Evolutionary conservation across 495 filamentous ascomycete genomes (phyloP).

Genomic region (Neurospora sp.): DNA sequence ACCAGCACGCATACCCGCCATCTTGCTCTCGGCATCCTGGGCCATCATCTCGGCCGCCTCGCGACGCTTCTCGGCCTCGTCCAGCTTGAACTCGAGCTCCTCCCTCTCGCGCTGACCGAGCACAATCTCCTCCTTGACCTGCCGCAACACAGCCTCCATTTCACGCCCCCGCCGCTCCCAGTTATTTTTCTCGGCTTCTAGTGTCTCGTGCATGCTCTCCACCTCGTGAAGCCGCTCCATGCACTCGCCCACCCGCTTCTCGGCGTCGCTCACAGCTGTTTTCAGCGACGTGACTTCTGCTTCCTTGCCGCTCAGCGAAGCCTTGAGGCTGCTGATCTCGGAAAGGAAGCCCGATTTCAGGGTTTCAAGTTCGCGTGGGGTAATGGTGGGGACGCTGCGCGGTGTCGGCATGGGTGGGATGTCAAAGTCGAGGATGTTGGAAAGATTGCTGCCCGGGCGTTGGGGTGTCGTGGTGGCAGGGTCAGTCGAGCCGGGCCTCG

Average conservation of each 20-base stretch:
- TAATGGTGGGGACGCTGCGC: slow-evolving; percentile 80
- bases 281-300: slow-evolving; percentile 80
- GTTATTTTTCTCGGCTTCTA: slow-evolving; percentile 66
- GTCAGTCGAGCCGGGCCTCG: background rate
- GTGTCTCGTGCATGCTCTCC: slow-evolving; percentile 51
- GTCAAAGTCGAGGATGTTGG: slow-evolving; percentile 83
- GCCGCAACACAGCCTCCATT: slow-evolving; percentile 69
- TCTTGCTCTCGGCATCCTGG: slow-evolving; percentile 63
- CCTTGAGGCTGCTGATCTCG: slow-evolving; percentile 82
- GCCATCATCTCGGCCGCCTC: slow-evolving; percentile 55
- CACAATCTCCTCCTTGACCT: slow-evolving; percentile 72
- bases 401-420: slow-evolving; percentile 84
- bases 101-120: slow-evolving; percentile 67
- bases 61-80: slow-evolving; percentile 64
- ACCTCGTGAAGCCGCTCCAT: slow-evolving; percentile 73
- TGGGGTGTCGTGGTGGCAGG: slow-evolving; percentile 25
- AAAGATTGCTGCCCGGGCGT: slow-evolving; percentile 15
- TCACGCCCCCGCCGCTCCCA: slow-evolving; percentile 80
- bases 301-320: slow-evolving; percentile 80
- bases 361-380: slow-evolving; percentile 82
- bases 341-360: slow-evolving; percentile 83
- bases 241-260: slow-evolving; percentile 80
- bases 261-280: slow-evolving; percentile 75
- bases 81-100: slow-evolving; percentile 54
- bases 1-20: slow-evolving; percentile 54